A percentile compares a stretch with the other conserved stretches of the same genome.
phyloP scores from a whole-genome alignment of 2,329 filamentous ascomycete genomes.

The Tolypocladium inflatum region DNA sequence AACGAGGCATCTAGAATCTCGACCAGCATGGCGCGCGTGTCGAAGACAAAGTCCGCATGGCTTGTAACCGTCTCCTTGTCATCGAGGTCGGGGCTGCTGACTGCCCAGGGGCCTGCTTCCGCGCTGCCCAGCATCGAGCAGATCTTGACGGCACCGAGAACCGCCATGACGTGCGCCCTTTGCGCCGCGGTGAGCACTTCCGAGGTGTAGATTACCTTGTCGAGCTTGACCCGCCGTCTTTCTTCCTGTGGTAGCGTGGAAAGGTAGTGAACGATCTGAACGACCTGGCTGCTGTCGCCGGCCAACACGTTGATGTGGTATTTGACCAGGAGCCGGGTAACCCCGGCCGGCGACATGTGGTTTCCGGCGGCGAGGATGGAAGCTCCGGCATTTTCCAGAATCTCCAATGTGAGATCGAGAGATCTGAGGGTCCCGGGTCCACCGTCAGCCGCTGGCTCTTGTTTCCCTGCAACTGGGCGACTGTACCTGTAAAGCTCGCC shows the following conservation, averaged over 20 bases:
- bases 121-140: conserved; percentile 31
- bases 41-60: conserved; percentile 26
- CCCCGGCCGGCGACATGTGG: conserved; percentile 12
- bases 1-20: conserved; percentile 23
- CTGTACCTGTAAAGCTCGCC: conserved; percentile 28
- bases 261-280: conserved; percentile 25
- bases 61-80: conserved; percentile 2
- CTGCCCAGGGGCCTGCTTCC: conserved; percentile 30
- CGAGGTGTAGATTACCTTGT: conserved; percentile 35
- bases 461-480: background rate
- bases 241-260: conserved; percentile 13
- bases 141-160: conserved; percentile 23
- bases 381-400: conserved; percentile 30
- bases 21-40: conserved; percentile 23
- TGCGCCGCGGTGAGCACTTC: conserved; percentile 26
- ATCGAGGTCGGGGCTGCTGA: conserved; percentile 19
- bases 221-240: conserved; percentile 16
- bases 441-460: background rate
- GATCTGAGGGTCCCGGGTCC: conserved; percentile 14
- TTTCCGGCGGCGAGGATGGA: conserved; percentile 26
- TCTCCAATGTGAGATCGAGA: conserved; percentile 28
- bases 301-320: conserved; percentile 27
- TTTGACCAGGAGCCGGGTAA: conserved; percentile 15
- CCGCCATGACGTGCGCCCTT: conserved; percentile 15
- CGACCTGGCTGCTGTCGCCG: conserved; percentile 27